Conservation (phyloP, 257 asterid species). For the Solanum peruvianum region DNA sequence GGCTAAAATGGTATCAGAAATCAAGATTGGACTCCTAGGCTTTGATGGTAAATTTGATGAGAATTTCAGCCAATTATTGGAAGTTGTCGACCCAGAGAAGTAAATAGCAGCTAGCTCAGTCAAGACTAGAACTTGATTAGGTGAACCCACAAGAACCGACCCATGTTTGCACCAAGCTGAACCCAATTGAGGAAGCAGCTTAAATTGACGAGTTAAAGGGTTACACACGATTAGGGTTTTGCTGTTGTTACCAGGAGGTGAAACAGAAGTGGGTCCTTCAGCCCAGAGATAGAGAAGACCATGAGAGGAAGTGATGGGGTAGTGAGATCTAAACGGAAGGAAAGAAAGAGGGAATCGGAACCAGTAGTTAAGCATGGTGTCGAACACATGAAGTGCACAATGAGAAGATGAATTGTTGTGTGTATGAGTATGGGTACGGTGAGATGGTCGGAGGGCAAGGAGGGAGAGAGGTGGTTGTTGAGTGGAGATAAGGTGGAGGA, state of each 20-base stretch:
- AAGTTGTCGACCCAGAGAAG: constrained; percentile 22
- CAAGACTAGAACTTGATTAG: constrained; percentile 50
- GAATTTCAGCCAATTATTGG: constrained; percentile 63
- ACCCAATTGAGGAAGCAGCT: constrained; percentile 83
- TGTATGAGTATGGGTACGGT: constrained; percentile 36
- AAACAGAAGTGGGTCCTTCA: background rate
- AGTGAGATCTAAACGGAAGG: constrained; percentile 72
- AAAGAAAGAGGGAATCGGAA: constrained; percentile 73
- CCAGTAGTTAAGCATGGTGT: constrained; percentile 57
- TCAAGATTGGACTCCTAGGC: constrained; percentile 75
- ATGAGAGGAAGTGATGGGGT: constrained; percentile 71
- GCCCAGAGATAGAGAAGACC: constrained; percentile 95
- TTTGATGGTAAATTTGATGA: constrained; percentile 87
- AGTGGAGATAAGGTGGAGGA: constrained; percentile 56
- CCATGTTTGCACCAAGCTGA: constrained; percentile 99
- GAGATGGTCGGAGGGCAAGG: constrained; percentile 64
- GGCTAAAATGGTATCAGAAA: constrained; percentile 55
- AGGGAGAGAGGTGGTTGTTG: constrained; percentile 34
- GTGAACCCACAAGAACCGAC: constrained; percentile 73
- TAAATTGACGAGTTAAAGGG: constrained; percentile 53
- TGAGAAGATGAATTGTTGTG: constrained; percentile 12
- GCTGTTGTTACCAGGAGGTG: background rate
- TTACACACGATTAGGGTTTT: constrained; percentile 76
- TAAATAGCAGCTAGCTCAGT: constrained; percentile 84
- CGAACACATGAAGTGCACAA: constrained; percentile 52